Conservation (phyloP, 805 yeast species). For the Metschnikowia vanudenii region DNA sequence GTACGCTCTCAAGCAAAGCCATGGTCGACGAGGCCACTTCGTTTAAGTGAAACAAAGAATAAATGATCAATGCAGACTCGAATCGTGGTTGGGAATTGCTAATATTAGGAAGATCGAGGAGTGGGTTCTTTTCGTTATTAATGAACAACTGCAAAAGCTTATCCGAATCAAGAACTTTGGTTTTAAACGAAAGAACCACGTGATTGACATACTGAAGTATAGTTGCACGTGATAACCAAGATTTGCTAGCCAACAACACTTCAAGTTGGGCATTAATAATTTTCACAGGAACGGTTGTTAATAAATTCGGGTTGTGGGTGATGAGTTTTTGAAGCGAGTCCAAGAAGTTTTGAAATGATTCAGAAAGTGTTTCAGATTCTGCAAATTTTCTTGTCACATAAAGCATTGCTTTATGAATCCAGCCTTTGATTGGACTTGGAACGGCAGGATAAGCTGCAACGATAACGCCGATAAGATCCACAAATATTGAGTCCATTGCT, state of each 20-base stretch:
- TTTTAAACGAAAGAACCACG: slow-evolving; percentile 36
- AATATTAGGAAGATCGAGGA: slow-evolving; percentile 27
- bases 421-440: slow-evolving; percentile 31
- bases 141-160: slow-evolving; percentile 64
- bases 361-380: slow-evolving; percentile 36
- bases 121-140: slow-evolving; percentile 46
- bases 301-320: slow-evolving; percentile 10
- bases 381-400: slow-evolving; percentile 66
- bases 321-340: slow-evolving; percentile 19
- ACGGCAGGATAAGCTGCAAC: slow-evolving; percentile 9
- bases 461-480: slow-evolving; percentile 23
- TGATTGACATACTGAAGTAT: slow-evolving; percentile 48
- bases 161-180: slow-evolving; percentile 39
- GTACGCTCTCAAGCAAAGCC: slow-evolving; percentile 48
- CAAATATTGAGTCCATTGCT: slow-evolving; percentile 29
- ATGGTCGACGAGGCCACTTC: slow-evolving; percentile 44
- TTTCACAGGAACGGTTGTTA: slow-evolving; percentile 43
- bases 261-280: slow-evolving; percentile 65
- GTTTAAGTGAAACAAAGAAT: slow-evolving; percentile 50
- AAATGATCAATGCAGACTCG: slow-evolving; percentile 47
- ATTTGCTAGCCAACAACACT: slow-evolving; percentile 45
- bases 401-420: slow-evolving; percentile 59
- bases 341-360: slow-evolving; percentile 33
- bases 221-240: slow-evolving; percentile 44
- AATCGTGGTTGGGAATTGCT: slow-evolving; percentile 30